These are phyloP conservation scores for Zelopaecilomyces penicillatus DNA, from an alignment of 2,329 filamentous ascomycete genomes.

Conservation along the genomic window DNA sequence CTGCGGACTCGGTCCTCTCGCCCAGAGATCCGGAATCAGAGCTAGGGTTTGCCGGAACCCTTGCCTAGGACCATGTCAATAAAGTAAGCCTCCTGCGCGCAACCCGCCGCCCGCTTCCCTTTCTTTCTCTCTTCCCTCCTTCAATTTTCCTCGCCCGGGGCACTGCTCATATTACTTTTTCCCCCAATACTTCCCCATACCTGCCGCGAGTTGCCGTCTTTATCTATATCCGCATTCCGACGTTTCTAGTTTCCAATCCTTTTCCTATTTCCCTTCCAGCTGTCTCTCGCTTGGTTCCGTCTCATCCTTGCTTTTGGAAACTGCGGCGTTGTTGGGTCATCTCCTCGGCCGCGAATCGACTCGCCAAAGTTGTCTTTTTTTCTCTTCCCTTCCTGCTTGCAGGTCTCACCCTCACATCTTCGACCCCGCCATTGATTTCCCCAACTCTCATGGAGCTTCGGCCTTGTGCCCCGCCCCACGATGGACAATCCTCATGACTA, in stretches of 20 bases:
- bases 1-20: slow-evolving; percentile 5
- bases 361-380: neutral
- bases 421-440: slow-evolving; percentile 8
- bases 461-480: slow-evolving; percentile 23
- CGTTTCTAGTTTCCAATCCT: slow-evolving; percentile 9
- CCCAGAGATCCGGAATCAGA: slow-evolving; percentile 15
- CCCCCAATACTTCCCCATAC: slow-evolving; percentile 16
- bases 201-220: neutral
- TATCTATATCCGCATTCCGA: slow-evolving; percentile 6
- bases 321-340: neutral
- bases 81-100: slow-evolving; percentile 37
- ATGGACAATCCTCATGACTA: slow-evolving; percentile 36
- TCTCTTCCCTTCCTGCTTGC: neutral
- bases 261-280: slow-evolving; percentile 6
- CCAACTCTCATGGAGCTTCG: slow-evolving; percentile 21
- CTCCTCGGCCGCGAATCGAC: no score
- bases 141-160: slow-evolving; percentile 1
- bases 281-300: neutral
- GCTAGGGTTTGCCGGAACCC: slow-evolving; percentile 26
- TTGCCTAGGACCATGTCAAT: slow-evolving; percentile 41
- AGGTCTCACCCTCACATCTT: slow-evolving; percentile 9
- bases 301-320: slow-evolving; percentile 4
- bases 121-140: slow-evolving; percentile 8
- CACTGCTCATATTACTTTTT: slow-evolving; percentile 7
- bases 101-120: neutral